These are phyloP conservation scores for Pichia kluyveri DNA, from an alignment of 805 yeast species.

Conservation along the genomic window DNA sequence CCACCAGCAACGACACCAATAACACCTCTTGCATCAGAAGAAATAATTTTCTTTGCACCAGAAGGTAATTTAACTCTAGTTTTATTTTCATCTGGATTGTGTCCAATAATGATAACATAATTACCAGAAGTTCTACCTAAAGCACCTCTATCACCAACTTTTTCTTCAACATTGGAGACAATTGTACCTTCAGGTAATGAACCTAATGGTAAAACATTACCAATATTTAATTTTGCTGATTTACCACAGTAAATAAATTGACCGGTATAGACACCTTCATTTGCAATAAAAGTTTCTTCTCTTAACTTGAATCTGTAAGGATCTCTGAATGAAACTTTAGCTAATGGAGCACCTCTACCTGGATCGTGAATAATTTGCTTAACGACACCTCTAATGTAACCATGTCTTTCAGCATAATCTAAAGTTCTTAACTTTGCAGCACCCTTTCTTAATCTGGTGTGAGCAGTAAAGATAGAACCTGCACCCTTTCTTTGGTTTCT, in stretches of 20 bases:
- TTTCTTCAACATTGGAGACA: constrained; percentile 96
- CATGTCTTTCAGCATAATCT: constrained; percentile 99
- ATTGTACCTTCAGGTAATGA: constrained; percentile 99
- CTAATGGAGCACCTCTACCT: constrained; percentile 99
- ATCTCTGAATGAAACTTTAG: constrained; percentile 98
- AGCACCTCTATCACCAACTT: constrained; percentile 99
- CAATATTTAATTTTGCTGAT: constrained; percentile 93
- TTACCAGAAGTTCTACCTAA: constrained; percentile 99
- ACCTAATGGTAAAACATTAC: constrained; percentile 96
- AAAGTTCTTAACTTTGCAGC: constrained; percentile 99
- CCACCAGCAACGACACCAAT: constrained; percentile 99
- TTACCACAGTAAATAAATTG: constrained; percentile 99
- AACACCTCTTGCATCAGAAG: constrained; percentile 98
- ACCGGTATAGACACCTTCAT: constrained; percentile 99
- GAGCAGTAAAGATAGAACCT: constrained; percentile 99
- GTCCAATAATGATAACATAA: constrained; percentile 98
- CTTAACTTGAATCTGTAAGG: constrained; percentile 98
- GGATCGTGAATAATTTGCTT: constrained; percentile 99
- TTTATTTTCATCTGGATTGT: constrained; percentile 98
- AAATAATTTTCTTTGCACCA: constrained; percentile 95
- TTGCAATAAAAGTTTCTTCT: constrained; percentile 98
- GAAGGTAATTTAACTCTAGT: constrained; percentile 99
- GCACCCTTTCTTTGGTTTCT: constrained; percentile 99
- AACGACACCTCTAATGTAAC: constrained; percentile 98
- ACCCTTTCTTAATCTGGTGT: constrained; percentile 99